phyloP scores from a whole-genome alignment of 495 filamentous ascomycete species.

The Eremomyces bilateralis region DNA sequence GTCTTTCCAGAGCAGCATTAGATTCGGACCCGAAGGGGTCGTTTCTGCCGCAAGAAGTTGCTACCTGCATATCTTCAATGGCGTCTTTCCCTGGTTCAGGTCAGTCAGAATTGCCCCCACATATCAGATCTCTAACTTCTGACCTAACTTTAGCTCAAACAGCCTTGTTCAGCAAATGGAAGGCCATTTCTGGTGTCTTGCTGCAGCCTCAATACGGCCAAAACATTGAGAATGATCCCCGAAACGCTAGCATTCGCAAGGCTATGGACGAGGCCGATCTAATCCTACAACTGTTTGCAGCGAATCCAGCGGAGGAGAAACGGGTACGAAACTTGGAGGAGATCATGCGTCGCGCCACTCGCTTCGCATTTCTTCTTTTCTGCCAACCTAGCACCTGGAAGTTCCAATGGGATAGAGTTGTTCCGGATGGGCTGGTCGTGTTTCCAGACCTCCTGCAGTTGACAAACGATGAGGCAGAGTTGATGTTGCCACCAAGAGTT shows the following conservation, averaged over 20 bases:
- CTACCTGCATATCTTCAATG: slow-evolving; percentile 9
- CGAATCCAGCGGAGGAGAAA: slow-evolving; percentile 5
- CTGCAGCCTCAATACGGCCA: not conserved
- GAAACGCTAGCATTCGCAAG: slow-evolving; percentile 9
- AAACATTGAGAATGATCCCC: slow-evolving; percentile 9
- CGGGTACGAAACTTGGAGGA: slow-evolving; percentile 16
- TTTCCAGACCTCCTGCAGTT: too few species aligned
- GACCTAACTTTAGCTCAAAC: slow-evolving; percentile 8
- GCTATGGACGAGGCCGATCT: slow-evolving; percentile 8
- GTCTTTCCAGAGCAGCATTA: slow-evolving; percentile 9
- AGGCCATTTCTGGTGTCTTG: slow-evolving; percentile 14
- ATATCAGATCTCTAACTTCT: too few species aligned
- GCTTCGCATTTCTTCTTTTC: slow-evolving; percentile 20
- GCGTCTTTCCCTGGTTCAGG: not conserved
- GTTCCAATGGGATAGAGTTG: slow-evolving; percentile 21
- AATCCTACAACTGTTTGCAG: slow-evolving; percentile 13
- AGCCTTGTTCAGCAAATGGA: slow-evolving; percentile 15
- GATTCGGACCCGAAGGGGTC: slow-evolving; percentile 4
- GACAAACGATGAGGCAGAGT: too few species aligned
- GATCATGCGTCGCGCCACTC: slow-evolving; percentile 16
- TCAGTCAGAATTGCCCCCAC: not conserved
- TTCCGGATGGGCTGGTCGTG: too few species aligned
- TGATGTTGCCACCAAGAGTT: too few species aligned
- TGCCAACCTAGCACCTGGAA: slow-evolving; percentile 16
- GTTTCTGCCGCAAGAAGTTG: slow-evolving; percentile 16